These are phyloP conservation scores for Cinnamomum chago DNA, from an alignment of 164 flowering plant genomes.

Conservation along the genomic window DNA sequence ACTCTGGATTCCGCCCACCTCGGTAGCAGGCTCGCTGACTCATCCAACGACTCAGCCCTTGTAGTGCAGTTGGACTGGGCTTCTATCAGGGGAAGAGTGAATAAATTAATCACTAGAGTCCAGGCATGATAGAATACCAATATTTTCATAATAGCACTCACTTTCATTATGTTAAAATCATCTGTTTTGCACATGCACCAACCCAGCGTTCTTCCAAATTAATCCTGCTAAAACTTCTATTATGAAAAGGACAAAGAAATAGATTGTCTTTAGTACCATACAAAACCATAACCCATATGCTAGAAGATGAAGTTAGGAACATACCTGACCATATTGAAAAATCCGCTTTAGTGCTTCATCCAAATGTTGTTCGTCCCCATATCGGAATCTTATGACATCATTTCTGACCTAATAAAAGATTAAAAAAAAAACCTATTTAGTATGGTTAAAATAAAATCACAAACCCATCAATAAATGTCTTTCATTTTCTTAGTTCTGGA, in stretches of 20 bases:
- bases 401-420: constrained; percentile 55
- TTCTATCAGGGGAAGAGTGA: too few species aligned
- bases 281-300: background rate
- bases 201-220: background rate
- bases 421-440: constrained; percentile 4
- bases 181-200: background rate
- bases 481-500: background rate
- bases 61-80: too few species aligned
- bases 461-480: background rate
- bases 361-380: constrained; percentile 97
- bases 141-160: background rate
- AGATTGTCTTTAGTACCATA: background rate
- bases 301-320: background rate
- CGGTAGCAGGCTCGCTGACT: too few species aligned
- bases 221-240: background rate
- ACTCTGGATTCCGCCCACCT: too few species aligned
- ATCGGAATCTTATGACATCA: constrained; percentile 90
- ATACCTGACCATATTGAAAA: constrained; percentile 91
- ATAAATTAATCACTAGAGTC: too few species aligned
- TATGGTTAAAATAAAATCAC: constrained; percentile 1
- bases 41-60: too few species aligned
- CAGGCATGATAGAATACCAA: too few species aligned
- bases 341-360: constrained; percentile 93
- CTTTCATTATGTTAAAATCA: background rate
- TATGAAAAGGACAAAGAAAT: background rate